phyloP scores from a whole-genome alignment of 768 basidiomycete genomes.

The Royoungia palumana region DNA sequence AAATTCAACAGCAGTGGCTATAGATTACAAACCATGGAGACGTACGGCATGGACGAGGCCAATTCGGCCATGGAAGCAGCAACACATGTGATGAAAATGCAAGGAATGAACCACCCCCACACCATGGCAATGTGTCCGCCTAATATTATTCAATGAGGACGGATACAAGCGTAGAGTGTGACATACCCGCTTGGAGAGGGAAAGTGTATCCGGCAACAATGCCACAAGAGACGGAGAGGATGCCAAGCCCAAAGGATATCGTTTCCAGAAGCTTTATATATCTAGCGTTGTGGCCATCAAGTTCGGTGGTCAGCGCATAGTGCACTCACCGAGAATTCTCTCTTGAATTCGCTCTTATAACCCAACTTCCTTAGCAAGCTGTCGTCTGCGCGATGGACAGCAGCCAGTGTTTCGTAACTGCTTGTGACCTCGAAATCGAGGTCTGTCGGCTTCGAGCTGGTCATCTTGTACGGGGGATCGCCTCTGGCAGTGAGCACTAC shows the following conservation, averaged over 20 bases:
- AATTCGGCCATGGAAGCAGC: constrained; percentile 21
- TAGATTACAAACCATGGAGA: background rate
- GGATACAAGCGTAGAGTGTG: background rate
- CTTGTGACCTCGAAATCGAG: background rate
- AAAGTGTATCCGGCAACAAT: constrained; percentile 17
- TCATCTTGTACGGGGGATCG: constrained; percentile 5
- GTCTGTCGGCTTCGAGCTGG: background rate
- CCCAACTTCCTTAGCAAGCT: constrained; percentile 20
- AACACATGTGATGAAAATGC: constrained; percentile 15
- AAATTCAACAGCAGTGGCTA: background rate
- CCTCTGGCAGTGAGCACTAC: background rate
- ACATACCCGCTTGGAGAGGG: constrained; percentile 16
- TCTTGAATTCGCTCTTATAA: constrained; percentile 26
- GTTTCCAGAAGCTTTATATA: constrained; percentile 18
- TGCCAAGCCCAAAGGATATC: constrained; percentile 22
- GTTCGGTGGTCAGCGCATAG: background rate
- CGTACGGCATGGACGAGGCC: constrained; percentile 20
- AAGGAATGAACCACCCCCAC: constrained; percentile 23
- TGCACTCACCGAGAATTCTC: constrained; percentile 22
- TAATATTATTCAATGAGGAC: background rate
- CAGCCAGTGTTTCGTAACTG: constrained; percentile 2
- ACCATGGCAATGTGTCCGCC: constrained; percentile 24
- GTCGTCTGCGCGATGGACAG: constrained; percentile 16
- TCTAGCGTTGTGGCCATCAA: background rate
- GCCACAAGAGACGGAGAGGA: constrained; percentile 23